Percentiles rank a stretch among this genome's conserved stretches.
These are phyloP conservation scores for Thermothelomyces thermophilus DNA, from an alignment of 2,329 filamentous ascomycete species.

Conservation along the genomic window DNA sequence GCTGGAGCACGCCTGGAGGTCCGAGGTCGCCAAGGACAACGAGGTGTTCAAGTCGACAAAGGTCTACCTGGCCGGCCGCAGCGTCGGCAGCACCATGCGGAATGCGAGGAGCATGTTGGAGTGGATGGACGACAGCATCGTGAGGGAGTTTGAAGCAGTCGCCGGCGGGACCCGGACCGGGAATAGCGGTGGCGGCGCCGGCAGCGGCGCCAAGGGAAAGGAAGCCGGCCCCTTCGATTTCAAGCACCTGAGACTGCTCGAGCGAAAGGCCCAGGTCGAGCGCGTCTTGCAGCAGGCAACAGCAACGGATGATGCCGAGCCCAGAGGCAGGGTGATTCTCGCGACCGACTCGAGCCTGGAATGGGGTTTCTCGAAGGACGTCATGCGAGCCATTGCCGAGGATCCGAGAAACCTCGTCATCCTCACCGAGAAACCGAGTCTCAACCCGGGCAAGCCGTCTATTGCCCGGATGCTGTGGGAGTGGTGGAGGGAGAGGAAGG, in stretches of 20 bases:
- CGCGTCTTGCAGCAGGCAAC: constrained; percentile 49
- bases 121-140: constrained; percentile 97
- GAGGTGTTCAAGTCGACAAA: constrained; percentile 48
- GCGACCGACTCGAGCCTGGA: constrained; percentile 86
- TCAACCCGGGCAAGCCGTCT: constrained; percentile 43
- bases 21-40: constrained; percentile 48
- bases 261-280: constrained; percentile 73
- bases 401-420: constrained; percentile 79
- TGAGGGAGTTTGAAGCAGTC: constrained; percentile 79
- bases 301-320: constrained; percentile 34
- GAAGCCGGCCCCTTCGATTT: constrained; percentile 80
- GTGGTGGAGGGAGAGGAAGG: constrained; percentile 64
- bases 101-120: constrained; percentile 94
- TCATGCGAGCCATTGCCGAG: constrained; percentile 65
- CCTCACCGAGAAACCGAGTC: constrained; percentile 66
- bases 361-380: constrained; percentile 88
- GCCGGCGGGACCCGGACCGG: constrained; percentile 44
- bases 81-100: constrained; percentile 79
- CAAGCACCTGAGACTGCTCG: constrained; percentile 73
- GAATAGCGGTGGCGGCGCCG: constrained; percentile 39
- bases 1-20: constrained; percentile 84
- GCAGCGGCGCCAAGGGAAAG: constrained; percentile 43
- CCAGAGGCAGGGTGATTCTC: constrained; percentile 67
- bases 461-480: constrained; percentile 73
- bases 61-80: constrained; percentile 79